These are phyloP conservation scores for Trametes maxima DNA, from an alignment of 768 basidiomycete genomes.

Conservation along the genomic window DNA sequence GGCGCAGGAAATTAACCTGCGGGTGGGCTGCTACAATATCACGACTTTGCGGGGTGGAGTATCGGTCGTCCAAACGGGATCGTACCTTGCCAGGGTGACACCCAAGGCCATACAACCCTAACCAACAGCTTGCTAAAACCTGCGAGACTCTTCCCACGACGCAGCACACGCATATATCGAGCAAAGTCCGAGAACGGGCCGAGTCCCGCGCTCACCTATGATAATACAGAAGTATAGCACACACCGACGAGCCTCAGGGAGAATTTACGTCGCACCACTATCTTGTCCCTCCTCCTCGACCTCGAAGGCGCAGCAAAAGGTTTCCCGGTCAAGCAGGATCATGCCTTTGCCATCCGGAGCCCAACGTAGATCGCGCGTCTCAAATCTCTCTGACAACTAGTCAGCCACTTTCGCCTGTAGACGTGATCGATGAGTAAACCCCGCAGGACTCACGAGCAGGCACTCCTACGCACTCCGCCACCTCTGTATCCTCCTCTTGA, in stretches of 20 bases:
- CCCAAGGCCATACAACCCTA: no score
- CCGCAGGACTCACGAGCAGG: constrained; percentile 70
- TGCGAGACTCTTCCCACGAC: no score
- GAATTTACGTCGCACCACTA: not conserved
- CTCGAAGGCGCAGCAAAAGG: constrained; percentile 87
- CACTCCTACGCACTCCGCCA: constrained; percentile 89
- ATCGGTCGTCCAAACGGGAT: no score
- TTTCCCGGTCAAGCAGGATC: constrained; percentile 70
- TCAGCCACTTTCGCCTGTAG: not conserved
- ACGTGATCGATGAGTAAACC: not conserved
- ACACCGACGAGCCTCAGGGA: not conserved
- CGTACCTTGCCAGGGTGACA: no score
- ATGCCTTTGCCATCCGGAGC: constrained; percentile 86
- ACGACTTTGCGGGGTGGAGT: no score
- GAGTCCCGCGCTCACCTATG: not conserved
- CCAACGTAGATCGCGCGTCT: constrained; percentile 72
- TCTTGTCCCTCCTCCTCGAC: constrained; percentile 41
- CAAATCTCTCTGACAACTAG: constrained; percentile 60
- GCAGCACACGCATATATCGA: no score
- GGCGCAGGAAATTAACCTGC: no score
- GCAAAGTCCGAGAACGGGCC: no score
- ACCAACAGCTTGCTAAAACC: no score
- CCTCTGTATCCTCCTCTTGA: constrained; percentile 58
- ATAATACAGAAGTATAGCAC: not conserved
- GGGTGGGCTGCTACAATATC: no score